phyloP scores from a whole-genome alignment of 2,329 filamentous ascomycete genomes.

The Zopfia rhizophila region DNA sequence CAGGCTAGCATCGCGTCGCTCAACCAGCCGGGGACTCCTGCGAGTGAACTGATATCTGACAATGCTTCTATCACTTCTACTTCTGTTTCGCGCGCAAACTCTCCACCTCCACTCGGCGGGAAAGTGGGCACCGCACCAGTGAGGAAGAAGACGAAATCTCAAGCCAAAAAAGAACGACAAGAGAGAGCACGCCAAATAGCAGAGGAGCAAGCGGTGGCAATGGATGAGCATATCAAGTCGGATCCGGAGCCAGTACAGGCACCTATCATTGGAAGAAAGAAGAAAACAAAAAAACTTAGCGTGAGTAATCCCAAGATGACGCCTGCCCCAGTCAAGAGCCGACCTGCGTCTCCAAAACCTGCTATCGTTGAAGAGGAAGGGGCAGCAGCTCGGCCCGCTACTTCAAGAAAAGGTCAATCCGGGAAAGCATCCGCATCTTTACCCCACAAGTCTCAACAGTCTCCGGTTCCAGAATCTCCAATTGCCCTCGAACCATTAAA shows the following conservation, averaged over 20 bases:
- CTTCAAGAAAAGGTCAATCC: slow-evolving; percentile 30
- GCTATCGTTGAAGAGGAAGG: slow-evolving; percentile 41
- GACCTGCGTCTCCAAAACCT: slow-evolving; percentile 42
- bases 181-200: slow-evolving; percentile 69
- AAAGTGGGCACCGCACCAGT: slow-evolving; percentile 76
- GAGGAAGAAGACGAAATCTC: slow-evolving; percentile 78
- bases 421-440: slow-evolving; percentile 33
- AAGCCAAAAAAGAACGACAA: slow-evolving; percentile 79
- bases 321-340: slow-evolving; percentile 34
- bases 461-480: not conserved
- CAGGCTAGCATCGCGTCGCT: slow-evolving; percentile 66
- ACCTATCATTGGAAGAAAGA: slow-evolving; percentile 82
- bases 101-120: slow-evolving; percentile 69
- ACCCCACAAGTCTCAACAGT: slow-evolving; percentile 20
- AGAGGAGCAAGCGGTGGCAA: slow-evolving; percentile 61
- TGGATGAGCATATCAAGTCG: slow-evolving; percentile 53
- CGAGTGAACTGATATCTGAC: slow-evolving; percentile 79
- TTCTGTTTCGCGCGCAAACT: slow-evolving; percentile 77
- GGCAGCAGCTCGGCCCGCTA: slow-evolving; percentile 21
- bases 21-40: slow-evolving; percentile 76
- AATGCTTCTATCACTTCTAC: slow-evolving; percentile 78
- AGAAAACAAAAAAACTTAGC: slow-evolving; percentile 79
- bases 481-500: slow-evolving; percentile 46
- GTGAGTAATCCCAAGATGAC: slow-evolving; percentile 38
- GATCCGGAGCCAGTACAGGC: slow-evolving; percentile 67